Percentiles rank a stretch among this genome's conserved stretches.
Conservation (phyloP, 78 protist genomes). For the Dictyostelium brefeldianum region DNA sequence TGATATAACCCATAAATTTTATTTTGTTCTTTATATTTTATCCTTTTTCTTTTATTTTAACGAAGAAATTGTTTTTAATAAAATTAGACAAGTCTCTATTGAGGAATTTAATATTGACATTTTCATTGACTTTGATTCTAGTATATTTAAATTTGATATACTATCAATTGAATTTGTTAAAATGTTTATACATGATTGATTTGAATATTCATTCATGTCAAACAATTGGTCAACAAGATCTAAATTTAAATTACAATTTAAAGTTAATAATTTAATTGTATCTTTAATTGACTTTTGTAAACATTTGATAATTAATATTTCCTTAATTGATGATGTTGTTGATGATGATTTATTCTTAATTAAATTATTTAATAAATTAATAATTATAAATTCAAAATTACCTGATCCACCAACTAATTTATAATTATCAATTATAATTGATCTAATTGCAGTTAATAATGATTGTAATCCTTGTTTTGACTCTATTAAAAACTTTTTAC, state of each 20-base stretch:
- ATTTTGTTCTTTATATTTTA: no score
- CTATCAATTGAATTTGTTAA: neutral
- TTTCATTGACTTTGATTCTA: neutral
- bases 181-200: neutral
- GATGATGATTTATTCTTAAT: neutral
- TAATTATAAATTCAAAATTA: neutral
- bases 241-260: conserved; percentile 19
- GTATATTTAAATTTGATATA: neutral
- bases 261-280: neutral
- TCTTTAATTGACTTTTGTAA: neutral
- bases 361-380: neutral
- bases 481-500: conserved; percentile 17
- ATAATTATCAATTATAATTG: neutral
- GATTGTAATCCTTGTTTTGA: conserved; percentile 11
- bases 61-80: conserved; percentile 9
- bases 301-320: neutral
- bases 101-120: conserved; percentile 18
- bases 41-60: no score
- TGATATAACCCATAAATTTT: no score
- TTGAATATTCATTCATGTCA: neutral
- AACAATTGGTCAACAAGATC: neutral
- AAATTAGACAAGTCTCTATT: neutral
- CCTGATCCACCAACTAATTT: conserved; percentile 21
- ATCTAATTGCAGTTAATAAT: neutral
- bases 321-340: neutral